Percentiles rank a stretch among this genome's conserved stretches.
These are phyloP conservation scores for Elongisporangium undulatum DNA, from an alignment of 352 stramenopile genomes.

Conservation along the genomic window DNA sequence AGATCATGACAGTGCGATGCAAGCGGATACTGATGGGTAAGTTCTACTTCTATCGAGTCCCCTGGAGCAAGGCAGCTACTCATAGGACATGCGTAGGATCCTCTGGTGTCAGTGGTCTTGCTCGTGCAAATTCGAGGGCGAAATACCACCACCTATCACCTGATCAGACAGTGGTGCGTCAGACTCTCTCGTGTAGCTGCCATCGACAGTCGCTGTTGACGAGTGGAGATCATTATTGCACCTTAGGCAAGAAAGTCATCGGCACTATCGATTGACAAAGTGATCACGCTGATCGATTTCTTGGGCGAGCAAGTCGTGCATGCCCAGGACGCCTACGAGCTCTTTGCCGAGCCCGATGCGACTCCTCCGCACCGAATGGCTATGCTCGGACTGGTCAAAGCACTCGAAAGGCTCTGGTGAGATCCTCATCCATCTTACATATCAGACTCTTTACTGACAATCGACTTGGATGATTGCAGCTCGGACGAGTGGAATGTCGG, in stretches of 20 bases:
- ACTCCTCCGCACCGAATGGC: constrained; percentile 22
- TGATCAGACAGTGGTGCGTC: not conserved
- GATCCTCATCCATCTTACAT: not conserved
- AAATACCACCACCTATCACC: not conserved
- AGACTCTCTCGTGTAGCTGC: not conserved
- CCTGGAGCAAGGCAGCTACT: not conserved
- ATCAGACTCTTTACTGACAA: not conserved
- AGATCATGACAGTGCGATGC: constrained; percentile 52
- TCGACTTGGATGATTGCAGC: constrained; percentile 1
- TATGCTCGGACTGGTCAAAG: constrained; percentile 40
- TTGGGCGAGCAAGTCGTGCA: constrained; percentile 57
- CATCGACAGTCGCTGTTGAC: not conserved
- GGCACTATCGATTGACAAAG: constrained; percentile 28
- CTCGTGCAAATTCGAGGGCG: not conserved
- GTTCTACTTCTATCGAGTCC: not conserved
- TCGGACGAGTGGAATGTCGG: constrained; percentile 9
- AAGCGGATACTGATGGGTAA: constrained; percentile 23
- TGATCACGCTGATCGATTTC: constrained; percentile 55
- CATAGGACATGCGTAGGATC: constrained; percentile 1
- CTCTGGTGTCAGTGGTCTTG: not conserved
- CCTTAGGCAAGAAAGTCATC: not conserved
- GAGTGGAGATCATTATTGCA: not conserved
- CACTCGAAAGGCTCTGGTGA: constrained; percentile 37
- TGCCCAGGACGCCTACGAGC: constrained; percentile 50
- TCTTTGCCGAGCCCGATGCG: constrained; percentile 19